Percentiles rank a stretch among this genome's conserved stretches.
Conservation (phyloP, 345 rosid species). For the Murraya paniculata region DNA sequence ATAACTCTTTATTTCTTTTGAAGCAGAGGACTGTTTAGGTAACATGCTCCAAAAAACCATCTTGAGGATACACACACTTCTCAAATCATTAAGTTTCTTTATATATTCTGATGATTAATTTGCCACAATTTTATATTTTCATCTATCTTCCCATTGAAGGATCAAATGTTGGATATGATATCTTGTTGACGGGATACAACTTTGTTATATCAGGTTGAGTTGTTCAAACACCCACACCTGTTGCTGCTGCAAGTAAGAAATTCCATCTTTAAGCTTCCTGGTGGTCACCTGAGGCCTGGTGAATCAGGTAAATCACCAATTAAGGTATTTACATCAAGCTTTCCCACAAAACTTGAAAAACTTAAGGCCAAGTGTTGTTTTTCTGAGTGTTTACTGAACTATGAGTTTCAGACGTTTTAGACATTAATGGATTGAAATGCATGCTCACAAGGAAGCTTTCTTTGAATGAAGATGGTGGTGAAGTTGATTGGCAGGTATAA, state of each 20-base stretch:
- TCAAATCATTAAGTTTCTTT: background rate
- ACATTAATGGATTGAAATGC: conserved; percentile 67
- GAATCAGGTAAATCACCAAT: conserved; percentile 58
- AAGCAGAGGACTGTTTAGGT: background rate
- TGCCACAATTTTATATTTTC: background rate
- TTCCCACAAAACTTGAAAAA: background rate
- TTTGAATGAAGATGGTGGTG: conserved; percentile 27
- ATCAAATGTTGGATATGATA: background rate
- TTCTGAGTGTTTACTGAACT: conserved; percentile 10
- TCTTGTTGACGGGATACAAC: background rate
- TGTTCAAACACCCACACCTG: conserved; percentile 86
- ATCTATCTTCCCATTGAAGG: background rate
- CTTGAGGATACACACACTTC: background rate
- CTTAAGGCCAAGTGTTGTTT: background rate
- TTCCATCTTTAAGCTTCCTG: conserved; percentile 73
- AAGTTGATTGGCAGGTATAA: conserved; percentile 64
- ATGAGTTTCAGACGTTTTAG: conserved; percentile 30
- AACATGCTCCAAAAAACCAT: background rate
- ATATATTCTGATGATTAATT: background rate
- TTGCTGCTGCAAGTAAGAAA: conserved; percentile 69
- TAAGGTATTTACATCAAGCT: background rate
- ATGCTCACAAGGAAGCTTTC: conserved; percentile 75
- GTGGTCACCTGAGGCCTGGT: conserved; percentile 74
- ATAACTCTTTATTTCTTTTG: too few species aligned
- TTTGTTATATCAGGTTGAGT: conserved; percentile 58